phyloP scores from a whole-genome alignment of 75 land plant species.

The Adiantum capillusveneris region DNA sequence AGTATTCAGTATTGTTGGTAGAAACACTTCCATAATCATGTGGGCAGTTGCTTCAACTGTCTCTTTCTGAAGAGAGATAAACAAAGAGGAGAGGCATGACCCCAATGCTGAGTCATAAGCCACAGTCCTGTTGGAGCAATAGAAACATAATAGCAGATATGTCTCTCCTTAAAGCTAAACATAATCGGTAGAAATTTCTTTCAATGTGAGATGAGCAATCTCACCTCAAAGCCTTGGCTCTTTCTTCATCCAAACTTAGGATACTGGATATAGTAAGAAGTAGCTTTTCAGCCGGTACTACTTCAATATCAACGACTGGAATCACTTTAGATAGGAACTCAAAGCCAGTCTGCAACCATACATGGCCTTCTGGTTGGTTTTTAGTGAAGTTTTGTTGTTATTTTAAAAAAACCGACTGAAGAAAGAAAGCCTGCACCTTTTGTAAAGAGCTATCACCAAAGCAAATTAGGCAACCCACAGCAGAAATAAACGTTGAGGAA shows the following conservation, averaged over 20 bases:
- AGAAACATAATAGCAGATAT: constrained; percentile 1
- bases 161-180: too few relatives aligned
- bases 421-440: constrained; percentile 51
- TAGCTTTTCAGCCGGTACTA: constrained; percentile 60
- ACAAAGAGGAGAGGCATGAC: constrained; percentile 55
- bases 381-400: background rate
- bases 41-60: constrained; percentile 65
- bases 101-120: constrained; percentile 82
- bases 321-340: constrained; percentile 58
- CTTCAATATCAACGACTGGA: constrained; percentile 41
- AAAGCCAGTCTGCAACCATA: constrained; percentile 73
- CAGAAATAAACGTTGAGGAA: constrained; percentile 38
- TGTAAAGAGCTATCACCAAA: constrained; percentile 72
- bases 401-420: background rate
- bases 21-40: constrained; percentile 42
- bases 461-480: constrained; percentile 51
- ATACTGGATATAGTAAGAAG: constrained; percentile 56
- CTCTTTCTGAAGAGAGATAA: constrained; percentile 39
- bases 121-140: constrained; percentile 36
- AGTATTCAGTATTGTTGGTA: constrained; percentile 44
- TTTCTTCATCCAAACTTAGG: constrained; percentile 31
- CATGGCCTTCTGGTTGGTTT: background rate
- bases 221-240: background rate
- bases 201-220: constrained; percentile 22
- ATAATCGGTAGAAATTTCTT: constrained; percentile 26